phyloP scores from a whole-genome alignment of 805 yeast species.

The Saturnispora dispora region DNA sequence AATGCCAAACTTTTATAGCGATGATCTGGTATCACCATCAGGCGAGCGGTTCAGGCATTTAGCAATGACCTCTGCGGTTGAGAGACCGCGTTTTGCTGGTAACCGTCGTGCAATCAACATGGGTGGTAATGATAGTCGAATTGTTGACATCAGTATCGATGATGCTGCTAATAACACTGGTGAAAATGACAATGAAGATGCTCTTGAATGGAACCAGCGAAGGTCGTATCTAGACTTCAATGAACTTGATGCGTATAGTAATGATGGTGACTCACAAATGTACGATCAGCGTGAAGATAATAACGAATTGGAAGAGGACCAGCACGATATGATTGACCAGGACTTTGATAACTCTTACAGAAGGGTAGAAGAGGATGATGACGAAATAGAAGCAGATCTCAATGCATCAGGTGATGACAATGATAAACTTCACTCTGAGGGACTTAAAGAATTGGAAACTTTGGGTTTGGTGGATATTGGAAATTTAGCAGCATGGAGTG shows the following conservation, averaged over 20 bases:
- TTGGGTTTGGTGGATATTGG: slow-evolving; percentile 67
- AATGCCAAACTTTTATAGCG: slow-evolving; percentile 5
- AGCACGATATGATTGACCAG: neutral
- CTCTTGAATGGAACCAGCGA: neutral
- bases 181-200: neutral
- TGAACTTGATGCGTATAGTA: neutral
- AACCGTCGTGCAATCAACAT: neutral
- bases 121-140: neutral
- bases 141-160: neutral
- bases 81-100: neutral
- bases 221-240: neutral
- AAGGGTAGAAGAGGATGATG: neutral
- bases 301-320: neutral
- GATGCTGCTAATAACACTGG: neutral
- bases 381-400: neutral
- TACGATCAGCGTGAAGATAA: neutral
- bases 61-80: neutral
- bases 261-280: neutral
- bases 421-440: slow-evolving; percentile 23
- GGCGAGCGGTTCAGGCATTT: neutral
- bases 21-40: neutral
- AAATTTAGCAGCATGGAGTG: slow-evolving; percentile 73
- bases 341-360: neutral
- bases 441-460: slow-evolving; percentile 46
- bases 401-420: neutral